These are phyloP conservation scores for Paecilomyces dactylethromorphus DNA, from an alignment of 2,329 filamentous ascomycete genomes.

Conservation along the genomic window DNA sequence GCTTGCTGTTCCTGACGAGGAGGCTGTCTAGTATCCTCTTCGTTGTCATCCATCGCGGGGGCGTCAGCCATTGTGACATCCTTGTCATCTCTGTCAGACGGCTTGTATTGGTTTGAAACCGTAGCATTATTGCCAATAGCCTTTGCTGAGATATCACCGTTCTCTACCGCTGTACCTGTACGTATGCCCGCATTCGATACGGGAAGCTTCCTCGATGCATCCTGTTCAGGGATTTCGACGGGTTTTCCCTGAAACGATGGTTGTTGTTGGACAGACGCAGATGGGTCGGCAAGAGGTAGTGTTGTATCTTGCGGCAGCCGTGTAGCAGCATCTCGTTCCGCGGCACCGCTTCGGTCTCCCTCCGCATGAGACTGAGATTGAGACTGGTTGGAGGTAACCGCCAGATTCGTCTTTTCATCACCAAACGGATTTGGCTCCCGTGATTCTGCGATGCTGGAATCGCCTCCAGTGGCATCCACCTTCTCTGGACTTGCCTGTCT, in stretches of 20 bases:
- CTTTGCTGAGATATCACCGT: conserved; percentile 3
- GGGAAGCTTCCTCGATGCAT: background rate
- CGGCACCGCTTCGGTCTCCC: conserved; percentile 25
- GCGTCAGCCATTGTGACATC: conserved; percentile 62
- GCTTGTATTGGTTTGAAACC: conserved; percentile 4
- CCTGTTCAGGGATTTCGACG: background rate
- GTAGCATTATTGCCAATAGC: conserved; percentile 1
- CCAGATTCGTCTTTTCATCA: conserved; percentile 32
- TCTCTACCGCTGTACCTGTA: background rate
- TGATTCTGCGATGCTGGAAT: conserved; percentile 34
- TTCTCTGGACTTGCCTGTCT: conserved; percentile 35
- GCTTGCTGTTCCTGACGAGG: conserved; percentile 34
- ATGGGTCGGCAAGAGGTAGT: conserved; percentile 9
- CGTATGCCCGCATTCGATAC: background rate
- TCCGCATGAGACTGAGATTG: conserved; percentile 19
- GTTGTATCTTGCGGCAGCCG: conserved; percentile 25
- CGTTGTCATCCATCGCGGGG: conserved; percentile 43
- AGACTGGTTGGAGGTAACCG: conserved; percentile 21
- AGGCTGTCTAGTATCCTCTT: conserved; percentile 42
- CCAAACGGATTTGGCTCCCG: conserved; percentile 27
- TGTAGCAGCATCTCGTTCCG: conserved; percentile 25
- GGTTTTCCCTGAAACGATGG: background rate
- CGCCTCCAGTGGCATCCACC: conserved; percentile 27
- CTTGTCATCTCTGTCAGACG: conserved; percentile 35
- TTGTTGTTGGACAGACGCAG: conserved; percentile 8